Evolutionary conservation across 2,329 filamentous ascomycete species (phyloP), one percentile per base, ranked within the genome.

Genomic region (Colletotrichum nymphaeae): DNA sequence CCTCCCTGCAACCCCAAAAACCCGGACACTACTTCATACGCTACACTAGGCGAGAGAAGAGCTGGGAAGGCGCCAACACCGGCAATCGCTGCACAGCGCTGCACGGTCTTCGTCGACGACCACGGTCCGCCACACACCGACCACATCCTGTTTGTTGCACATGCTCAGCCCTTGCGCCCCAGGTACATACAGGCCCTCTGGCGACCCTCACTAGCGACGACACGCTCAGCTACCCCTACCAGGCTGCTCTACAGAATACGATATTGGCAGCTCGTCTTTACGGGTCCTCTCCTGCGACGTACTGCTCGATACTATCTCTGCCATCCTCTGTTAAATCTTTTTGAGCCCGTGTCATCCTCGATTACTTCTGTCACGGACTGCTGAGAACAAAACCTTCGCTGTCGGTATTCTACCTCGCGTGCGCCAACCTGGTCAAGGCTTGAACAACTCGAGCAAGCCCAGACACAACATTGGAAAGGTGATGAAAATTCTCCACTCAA

Each of bases 41-140:
- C 58, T 42, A 67, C 26, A 30, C n/a, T 32, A 35, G 11, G 11
- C 52, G 37, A 37, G 52, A 68, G 37, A 30, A 69, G 65, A 72
- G 52, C 65, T 72, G 57, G 28, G 28, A 37, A 66, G 55, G 69
- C 69, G 65, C 65, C 65, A 69, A 63, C 57, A 28, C 69, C 65
- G 69, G 57, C 58, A 69, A 62, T 24, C 42, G 42, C 42, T 49
- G 42, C 19, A 19, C 37, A 16, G 37, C 14, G 32, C 42, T 68
- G 53, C 58, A 42, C 32, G 24, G 53, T 35, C 24, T 66, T 68
- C 9, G 52, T 56, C 32, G 49, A 16, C n/a, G 53, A 64, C 30
- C 9, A 37, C 63, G 37, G 68, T 53, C 68, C 28, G 58, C 52
- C n/a, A 65, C 26, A 49, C 37, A 69, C 52, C 67, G 52, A 52